These are phyloP conservation scores for Euclidium syriacum DNA, from an alignment of 345 rosid genomes.

Conservation along the genomic window DNA sequence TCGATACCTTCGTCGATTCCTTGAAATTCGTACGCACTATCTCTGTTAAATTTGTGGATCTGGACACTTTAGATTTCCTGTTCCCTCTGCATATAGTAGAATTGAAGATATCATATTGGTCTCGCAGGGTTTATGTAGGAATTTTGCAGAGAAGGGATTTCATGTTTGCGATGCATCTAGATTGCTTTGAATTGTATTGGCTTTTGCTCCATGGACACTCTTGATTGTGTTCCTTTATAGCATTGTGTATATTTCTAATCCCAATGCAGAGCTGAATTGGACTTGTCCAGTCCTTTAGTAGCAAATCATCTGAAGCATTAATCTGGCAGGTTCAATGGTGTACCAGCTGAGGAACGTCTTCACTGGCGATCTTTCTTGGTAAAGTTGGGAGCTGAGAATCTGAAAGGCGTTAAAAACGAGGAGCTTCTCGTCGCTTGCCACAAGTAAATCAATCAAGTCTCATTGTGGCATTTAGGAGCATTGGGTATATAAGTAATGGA, in stretches of 20 bases:
- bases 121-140: not conserved
- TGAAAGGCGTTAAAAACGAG: slow-evolving; percentile 82
- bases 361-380: slow-evolving; percentile 95
- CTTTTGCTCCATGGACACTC: not conserved
- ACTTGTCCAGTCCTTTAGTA: not conserved
- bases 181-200: not conserved
- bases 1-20: not conserved
- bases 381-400: slow-evolving; percentile 89
- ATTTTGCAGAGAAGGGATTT: not conserved
- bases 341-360: slow-evolving; percentile 88
- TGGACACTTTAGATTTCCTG: no score
- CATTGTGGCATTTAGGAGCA: not conserved
- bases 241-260: not conserved
- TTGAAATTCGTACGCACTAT: not conserved
- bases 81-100: not conserved
- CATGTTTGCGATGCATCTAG: not conserved
- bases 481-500: not conserved
- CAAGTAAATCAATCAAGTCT: slow-evolving; percentile 45
- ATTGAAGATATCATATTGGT: not conserved
- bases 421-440: slow-evolving; percentile 95
- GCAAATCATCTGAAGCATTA: not conserved
- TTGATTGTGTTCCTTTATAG: not conserved
- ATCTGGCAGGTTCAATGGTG: slow-evolving; percentile 78
- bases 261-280: not conserved
- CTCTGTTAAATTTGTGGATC: no score